Percentiles rank a stretch among this genome's conserved stretches.
phyloP scores from a whole-genome alignment of 2,329 filamentous ascomycete species.

The Apiospora phragmitis region DNA sequence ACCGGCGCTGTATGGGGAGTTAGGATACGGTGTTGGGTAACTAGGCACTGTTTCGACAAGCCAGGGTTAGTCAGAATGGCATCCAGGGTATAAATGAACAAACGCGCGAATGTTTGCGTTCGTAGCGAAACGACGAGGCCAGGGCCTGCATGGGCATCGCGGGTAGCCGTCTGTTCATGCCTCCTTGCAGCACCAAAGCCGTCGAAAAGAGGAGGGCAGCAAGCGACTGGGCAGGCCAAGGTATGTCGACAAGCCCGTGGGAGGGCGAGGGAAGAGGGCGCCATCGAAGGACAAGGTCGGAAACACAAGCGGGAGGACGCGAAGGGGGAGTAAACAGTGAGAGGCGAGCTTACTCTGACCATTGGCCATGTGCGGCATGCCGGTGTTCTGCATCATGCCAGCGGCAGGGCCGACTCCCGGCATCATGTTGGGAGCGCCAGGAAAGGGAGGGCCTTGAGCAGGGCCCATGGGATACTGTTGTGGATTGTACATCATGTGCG shows the following conservation, averaged over 20 bases:
- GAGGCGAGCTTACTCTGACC: conserved; percentile 56
- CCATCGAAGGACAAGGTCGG: conserved; percentile 6
- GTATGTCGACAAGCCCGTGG: conserved; percentile 7
- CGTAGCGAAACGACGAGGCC: conserved; percentile 10
- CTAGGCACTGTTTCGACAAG: conserved; percentile 46
- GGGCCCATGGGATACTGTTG: conserved; percentile 57
- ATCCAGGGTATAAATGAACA: conserved; percentile 9
- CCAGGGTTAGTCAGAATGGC: conserved; percentile 21
- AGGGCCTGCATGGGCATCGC: conserved; percentile 14
- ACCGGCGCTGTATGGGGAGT: conserved; percentile 56
- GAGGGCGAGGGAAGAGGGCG: conserved; percentile 16
- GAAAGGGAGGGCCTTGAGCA: conserved; percentile 47
- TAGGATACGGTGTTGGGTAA: conserved; percentile 59
- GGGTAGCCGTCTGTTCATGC: conserved; percentile 16
- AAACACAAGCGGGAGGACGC: conserved; percentile 1
- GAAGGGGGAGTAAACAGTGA: conserved; percentile 24
- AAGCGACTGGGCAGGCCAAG: neutral
- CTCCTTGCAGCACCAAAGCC: conserved; percentile 10
- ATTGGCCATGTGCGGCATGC: conserved; percentile 61
- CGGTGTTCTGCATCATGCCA: conserved; percentile 63
- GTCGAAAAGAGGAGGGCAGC: neutral
- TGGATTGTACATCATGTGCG: conserved; percentile 60
- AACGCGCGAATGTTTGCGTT: conserved; percentile 8
- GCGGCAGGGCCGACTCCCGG: conserved; percentile 49
- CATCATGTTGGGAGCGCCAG: conserved; percentile 57